Evolutionary conservation across 148 eudicot species (phyloP).

Genomic region (Pharnaceum exiguum): DNA sequence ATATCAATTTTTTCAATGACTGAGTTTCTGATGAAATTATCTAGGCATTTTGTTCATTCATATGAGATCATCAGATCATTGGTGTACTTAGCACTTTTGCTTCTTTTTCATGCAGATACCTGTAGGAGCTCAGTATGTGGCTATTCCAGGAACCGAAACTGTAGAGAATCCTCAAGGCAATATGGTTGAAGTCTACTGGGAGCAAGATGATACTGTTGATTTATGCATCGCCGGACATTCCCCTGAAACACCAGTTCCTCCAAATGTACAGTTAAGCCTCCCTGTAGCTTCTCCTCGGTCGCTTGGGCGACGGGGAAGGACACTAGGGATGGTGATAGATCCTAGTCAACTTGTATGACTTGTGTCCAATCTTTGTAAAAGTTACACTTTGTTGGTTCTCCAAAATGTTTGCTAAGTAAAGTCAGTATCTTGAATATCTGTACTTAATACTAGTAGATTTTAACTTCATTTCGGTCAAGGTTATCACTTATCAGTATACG

Average conservation of each 20-base stretch:
- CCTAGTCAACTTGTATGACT: constrained; percentile 25
- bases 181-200: constrained; percentile 87
- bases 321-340: constrained; percentile 51
- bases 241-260: constrained; percentile 50
- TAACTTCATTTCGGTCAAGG: too few species aligned
- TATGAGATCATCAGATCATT: too few species aligned
- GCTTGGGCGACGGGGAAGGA: constrained; percentile 13
- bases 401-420: too few species aligned
- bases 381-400: too few species aligned
- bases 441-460: too few species aligned
- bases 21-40: too few species aligned
- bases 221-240: constrained; percentile 77
- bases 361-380: too few species aligned
- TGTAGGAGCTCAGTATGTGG: constrained; percentile 58
- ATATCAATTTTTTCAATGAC: too few species aligned
- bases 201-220: constrained; percentile 69
- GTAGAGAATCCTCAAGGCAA: constrained; percentile 51
- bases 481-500: too few species aligned
- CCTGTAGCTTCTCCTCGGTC: constrained; percentile 13
- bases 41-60: too few species aligned
- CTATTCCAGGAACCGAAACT: constrained; percentile 62
- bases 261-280: constrained; percentile 24
- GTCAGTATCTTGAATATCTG: too few species aligned
- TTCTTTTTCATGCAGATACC: constrained; percentile 54
- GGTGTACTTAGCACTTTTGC: too few species aligned